A percentile compares a stretch with the other conserved stretches of the same genome.
These are phyloP conservation scores for Sporothrix inflata DNA, from an alignment of 2,329 filamentous ascomycete species.

Conservation along the genomic window DNA sequence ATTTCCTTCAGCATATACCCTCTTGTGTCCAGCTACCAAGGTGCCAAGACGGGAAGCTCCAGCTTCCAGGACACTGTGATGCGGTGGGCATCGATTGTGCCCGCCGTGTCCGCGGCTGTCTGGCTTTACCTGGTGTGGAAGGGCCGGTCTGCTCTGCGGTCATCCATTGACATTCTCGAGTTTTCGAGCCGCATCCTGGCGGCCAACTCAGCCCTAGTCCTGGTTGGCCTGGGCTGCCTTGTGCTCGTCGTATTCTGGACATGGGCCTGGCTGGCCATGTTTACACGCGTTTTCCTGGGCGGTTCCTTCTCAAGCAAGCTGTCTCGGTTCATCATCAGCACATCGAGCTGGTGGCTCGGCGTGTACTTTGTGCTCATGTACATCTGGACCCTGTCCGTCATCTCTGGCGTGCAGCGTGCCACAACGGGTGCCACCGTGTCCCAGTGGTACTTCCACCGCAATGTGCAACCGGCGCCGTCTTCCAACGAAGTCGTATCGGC, in stretches of 20 bases:
- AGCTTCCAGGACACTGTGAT: slow-evolving; percentile 86
- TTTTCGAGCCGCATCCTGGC: slow-evolving; percentile 87
- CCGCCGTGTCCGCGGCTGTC: slow-evolving; percentile 69
- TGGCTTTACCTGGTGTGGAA: slow-evolving; percentile 86
- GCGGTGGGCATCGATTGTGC: slow-evolving; percentile 82
- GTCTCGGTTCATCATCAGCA: slow-evolving; percentile 74
- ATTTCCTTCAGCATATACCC: slow-evolving; percentile 91
- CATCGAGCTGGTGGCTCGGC: slow-evolving; percentile 95
- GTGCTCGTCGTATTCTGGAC: slow-evolving; percentile 82
- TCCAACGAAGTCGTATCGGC: slow-evolving; percentile 81
- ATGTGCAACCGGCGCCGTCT: slow-evolving; percentile 74
- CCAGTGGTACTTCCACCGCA: slow-evolving; percentile 98
- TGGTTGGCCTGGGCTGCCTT: slow-evolving; percentile 81
- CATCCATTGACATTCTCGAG: slow-evolving; percentile 85
- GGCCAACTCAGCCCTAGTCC: slow-evolving; percentile 79
- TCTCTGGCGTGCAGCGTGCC: slow-evolving; percentile 85
- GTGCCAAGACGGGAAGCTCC: slow-evolving; percentile 67
- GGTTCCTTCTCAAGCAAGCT: slow-evolving; percentile 73
- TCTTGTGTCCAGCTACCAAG: slow-evolving; percentile 85
- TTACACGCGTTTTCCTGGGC: slow-evolving; percentile 91
- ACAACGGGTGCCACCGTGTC: slow-evolving; percentile 94
- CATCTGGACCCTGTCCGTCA: slow-evolving; percentile 88
- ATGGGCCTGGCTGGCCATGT: slow-evolving; percentile 97
- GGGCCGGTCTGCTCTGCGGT: slow-evolving; percentile 77
- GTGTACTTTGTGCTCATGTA: slow-evolving; percentile 91